These are phyloP conservation scores for Lactifluus echinatus DNA, from an alignment of 768 basidiomycete genomes.

Conservation along the genomic window DNA sequence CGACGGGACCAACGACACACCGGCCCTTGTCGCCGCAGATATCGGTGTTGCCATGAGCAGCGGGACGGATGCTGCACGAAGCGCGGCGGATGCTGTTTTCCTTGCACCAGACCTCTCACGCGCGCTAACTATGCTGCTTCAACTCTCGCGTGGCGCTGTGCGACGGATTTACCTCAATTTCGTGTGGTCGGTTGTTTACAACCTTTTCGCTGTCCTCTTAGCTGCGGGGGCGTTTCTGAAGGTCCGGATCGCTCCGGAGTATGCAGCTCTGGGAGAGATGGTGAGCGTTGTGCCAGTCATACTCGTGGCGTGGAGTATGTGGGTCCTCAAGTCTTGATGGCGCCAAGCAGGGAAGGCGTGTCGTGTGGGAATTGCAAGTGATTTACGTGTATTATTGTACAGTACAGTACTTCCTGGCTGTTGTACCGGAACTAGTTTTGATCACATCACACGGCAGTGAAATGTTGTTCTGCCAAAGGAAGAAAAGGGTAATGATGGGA, in stretches of 20 bases:
- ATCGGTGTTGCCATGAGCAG: conserved; percentile 34
- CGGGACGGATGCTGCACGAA: conserved; percentile 33
- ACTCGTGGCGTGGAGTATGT: conserved; percentile 26
- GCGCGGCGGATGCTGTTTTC: conserved; percentile 41
- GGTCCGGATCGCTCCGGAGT: conserved; percentile 32
- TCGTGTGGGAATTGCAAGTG: too few species aligned
- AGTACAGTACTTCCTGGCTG: neutral
- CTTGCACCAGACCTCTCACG: conserved; percentile 26
- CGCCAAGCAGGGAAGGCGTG: neutral
- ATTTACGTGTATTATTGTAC: neutral
- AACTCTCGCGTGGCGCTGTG: conserved; percentile 29
- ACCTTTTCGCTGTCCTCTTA: conserved; percentile 39
- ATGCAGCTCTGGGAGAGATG: conserved; percentile 37
- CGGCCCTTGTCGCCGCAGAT: conserved; percentile 43
- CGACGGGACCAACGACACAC: conserved; percentile 48
- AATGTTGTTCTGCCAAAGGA: too few species aligned
- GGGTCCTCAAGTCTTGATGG: conserved; percentile 12
- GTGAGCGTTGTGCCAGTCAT: conserved; percentile 37
- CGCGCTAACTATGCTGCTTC: conserved; percentile 33
- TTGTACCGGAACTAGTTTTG: neutral
- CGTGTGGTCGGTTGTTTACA: conserved; percentile 35
- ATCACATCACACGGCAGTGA: neutral
- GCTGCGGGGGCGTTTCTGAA: conserved; percentile 41
- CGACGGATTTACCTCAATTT: conserved; percentile 31
- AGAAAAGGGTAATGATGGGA: too few species aligned